Conservation (phyloP, 306 rosid species). For the Crataegus laevigata region DNA sequence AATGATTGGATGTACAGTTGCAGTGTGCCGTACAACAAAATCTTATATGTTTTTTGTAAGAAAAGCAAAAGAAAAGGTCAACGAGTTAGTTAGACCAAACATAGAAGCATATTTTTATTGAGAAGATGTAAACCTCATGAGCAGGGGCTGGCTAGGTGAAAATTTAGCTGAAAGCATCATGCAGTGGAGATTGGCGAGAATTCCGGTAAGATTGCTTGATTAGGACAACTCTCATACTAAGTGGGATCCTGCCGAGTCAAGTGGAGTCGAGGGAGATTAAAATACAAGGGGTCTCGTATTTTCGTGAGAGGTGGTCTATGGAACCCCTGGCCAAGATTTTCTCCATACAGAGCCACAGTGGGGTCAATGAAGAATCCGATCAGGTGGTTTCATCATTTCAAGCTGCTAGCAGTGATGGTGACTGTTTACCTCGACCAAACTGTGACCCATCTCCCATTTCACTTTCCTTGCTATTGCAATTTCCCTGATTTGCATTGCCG, state of each 20-base stretch:
- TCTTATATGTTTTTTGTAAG: background rate
- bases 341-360: background rate
- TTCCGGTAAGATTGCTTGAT: background rate
- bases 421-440: slow-evolving; percentile 56
- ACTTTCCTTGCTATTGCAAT: slow-evolving; percentile 54
- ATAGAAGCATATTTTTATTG: slow-evolving; percentile 19
- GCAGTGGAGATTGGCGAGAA: background rate
- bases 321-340: too few relatives aligned
- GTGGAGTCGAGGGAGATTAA: too few relatives aligned
- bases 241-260: background rate
- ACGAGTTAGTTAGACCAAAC: slow-evolving; percentile 55
- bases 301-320: too few relatives aligned
- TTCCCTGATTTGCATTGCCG: slow-evolving; percentile 50
- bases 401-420: background rate
- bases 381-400: slow-evolving; percentile 2
- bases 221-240: background rate
- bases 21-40: background rate
- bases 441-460: slow-evolving; percentile 61
- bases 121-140: slow-evolving; percentile 20
- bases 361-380: background rate
- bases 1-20: background rate
- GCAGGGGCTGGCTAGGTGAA: slow-evolving; percentile 19
- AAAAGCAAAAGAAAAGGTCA: slow-evolving; percentile 9
- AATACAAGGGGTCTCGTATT: too few relatives aligned
- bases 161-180: background rate